Base-by-base conservation (phyloP, 345 rosid genomes). In the Hypericum perforatum region DNA sequence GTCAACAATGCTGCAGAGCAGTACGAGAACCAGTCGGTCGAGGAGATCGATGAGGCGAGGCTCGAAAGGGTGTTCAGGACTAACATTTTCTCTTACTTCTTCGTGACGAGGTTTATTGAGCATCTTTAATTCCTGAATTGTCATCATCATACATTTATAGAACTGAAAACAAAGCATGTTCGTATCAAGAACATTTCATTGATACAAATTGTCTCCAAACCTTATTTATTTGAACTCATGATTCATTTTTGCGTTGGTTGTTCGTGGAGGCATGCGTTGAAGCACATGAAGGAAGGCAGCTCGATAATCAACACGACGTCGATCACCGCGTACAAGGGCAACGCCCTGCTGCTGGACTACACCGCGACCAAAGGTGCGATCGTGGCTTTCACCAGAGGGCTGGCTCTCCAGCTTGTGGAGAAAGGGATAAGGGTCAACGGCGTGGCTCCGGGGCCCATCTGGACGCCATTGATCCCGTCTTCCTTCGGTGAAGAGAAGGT, bases 231-330 rank as follows among this genome's bases (percentile, higher is more conserved):
- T 29, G 16, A 45, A 45, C 49, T n/a, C 49, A 9, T 11, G 7
- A 8, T 15, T 44, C 48, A 7, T 44, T 6, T 11, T 3, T 9
- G 7, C 7, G 7, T 11, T 44, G 13, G n/a, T 7, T 12, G 39
- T 1, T 16, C 32, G 32, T 5, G 48, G 37, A 81, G 94, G 79
- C 86, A 75, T 60, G 74, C 72, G 0, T 58, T 86, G 65, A 80
- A 77, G 83, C 85, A 82, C 69, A 84, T 84, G 97, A 84, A 74
- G 60, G 83, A 76, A 59, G 95, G 94, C 0, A 72, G 95, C 16
- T 49, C 77, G 36, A 82, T 86, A 36, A 84, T 89, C 66, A 86
- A 89, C 63, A 80, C 95, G 2, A 66, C 94, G 7, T 84, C 94
- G 0, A 71, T 82, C 45, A 75, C 61, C 52, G 95, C 90, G 3